These are phyloP conservation scores for Alnus rubra DNA, from an alignment of 306 rosid species.

Conservation along the genomic window DNA sequence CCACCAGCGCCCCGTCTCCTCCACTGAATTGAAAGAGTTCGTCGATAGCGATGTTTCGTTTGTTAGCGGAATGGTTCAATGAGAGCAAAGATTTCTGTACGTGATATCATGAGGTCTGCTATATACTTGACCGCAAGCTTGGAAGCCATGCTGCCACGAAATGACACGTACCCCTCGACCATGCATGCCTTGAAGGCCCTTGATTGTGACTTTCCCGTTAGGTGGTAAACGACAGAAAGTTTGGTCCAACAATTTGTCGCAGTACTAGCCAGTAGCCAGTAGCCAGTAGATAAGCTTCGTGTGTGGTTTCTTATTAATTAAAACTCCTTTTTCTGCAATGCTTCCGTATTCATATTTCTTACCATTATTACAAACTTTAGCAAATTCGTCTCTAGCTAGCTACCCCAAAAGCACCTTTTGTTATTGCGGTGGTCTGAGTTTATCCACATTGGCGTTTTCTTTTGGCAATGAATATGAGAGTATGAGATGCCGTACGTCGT, in stretches of 20 bases:
- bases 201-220: constrained; percentile 18
- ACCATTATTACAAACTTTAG: background rate
- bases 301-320: background rate
- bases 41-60: constrained; percentile 17
- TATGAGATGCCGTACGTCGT: too few species aligned
- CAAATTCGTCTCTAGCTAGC: constrained; percentile 2
- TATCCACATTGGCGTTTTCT: background rate
- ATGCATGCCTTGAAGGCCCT: constrained; percentile 2
- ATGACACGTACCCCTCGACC: constrained; percentile 15
- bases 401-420: constrained; percentile 10
- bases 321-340: constrained; percentile 1
- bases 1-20: too few species aligned
- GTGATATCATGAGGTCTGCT: constrained; percentile 20
- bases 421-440: background rate
- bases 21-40: background rate
- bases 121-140: constrained; percentile 21
- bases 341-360: constrained; percentile 17
- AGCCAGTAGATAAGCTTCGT: constrained; percentile 35
- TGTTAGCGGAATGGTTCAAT: constrained; percentile 1
- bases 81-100: constrained; percentile 22
- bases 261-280: constrained; percentile 7
- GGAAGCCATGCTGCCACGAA: constrained; percentile 23
- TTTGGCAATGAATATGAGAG: too few species aligned
- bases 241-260: constrained; percentile 34
- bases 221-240: constrained; percentile 11